Conservation (phyloP, 1,139 yeast genomes). For the Taphrina populina region DNA sequence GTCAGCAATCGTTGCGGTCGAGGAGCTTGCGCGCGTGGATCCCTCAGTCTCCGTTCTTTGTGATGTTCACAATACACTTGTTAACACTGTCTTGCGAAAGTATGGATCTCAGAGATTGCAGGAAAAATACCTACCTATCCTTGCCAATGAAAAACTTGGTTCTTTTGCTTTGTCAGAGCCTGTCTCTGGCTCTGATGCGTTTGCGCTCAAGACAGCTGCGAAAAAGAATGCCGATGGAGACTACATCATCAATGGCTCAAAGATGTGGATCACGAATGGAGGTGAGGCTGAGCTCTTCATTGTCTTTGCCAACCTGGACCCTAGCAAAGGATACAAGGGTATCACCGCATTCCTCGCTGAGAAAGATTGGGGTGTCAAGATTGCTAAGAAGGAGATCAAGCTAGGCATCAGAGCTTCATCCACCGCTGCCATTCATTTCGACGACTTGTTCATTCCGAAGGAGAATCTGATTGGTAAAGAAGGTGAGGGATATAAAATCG, state of each 20-base stretch:
- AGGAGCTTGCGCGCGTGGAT: slow-evolving; percentile 51
- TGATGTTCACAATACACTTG: slow-evolving; percentile 52
- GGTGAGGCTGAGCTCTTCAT: slow-evolving; percentile 50
- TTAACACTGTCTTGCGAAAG: slow-evolving; percentile 48
- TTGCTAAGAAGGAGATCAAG: slow-evolving; percentile 52
- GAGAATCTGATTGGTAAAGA: slow-evolving; percentile 50
- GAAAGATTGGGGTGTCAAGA: slow-evolving; percentile 48
- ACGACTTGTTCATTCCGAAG: slow-evolving; percentile 49
- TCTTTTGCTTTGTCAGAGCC: slow-evolving; percentile 50
- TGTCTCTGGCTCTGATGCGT: slow-evolving; percentile 52
- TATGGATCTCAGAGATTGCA: slow-evolving; percentile 47
- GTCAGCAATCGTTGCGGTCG: slow-evolving; percentile 50
- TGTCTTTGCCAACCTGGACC: slow-evolving; percentile 49
- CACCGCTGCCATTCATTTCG: slow-evolving; percentile 49
- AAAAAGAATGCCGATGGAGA: slow-evolving; percentile 46
- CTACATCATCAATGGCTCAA: slow-evolving; percentile 48
- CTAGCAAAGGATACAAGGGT: slow-evolving; percentile 50
- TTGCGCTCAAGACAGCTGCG: slow-evolving; percentile 49
- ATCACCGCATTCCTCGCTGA: slow-evolving; percentile 52
- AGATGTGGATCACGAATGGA: slow-evolving; percentile 53
- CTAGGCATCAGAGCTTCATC: slow-evolving; percentile 51
- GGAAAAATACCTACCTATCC: slow-evolving; percentile 48
- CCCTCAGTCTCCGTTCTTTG: slow-evolving; percentile 50
- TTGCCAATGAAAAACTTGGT: slow-evolving; percentile 48
- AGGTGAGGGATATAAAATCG: slow-evolving; percentile 52